Evolutionary conservation across 2,329 filamentous ascomycete species (phyloP), one percentile per base, ranked within the genome.

Genomic region (Fusarium newnesense): DNA sequence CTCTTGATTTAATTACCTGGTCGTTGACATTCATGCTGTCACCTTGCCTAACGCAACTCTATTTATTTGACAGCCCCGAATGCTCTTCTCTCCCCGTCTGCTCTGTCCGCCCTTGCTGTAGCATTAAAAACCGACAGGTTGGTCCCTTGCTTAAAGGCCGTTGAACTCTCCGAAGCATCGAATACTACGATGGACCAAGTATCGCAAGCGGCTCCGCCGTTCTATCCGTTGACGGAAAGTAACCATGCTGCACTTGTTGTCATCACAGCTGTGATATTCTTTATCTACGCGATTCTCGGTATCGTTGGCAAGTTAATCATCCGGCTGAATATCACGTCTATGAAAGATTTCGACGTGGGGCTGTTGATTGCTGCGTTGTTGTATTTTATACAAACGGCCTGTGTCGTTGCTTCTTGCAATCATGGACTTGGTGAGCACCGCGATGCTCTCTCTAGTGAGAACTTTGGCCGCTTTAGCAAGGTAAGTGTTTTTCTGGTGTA

Each of bases 241-340:
- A 69, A 77, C 43, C 75, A 77, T 57, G 67, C 69, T 9, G 75
- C 75, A 12, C 58, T 77, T 3, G 75, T 77, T 19, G 75, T 77
- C 21, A 66, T 76, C 9, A 67, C 75, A 0, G 67, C 75, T 1
- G 37, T 77, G 5, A 58, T 75, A 24, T 77, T 77, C 47, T 60
- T 75, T 9, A 64, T 75, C 21, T 77, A 77, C 30, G 72, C 75
- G 11, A 24, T 77, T 13, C 49, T 77, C 3, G 75, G 71, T 5
- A 73, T 75, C 2, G 11, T 75, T 9, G 69, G 67, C 2, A 77
- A 77, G 50, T 21, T 77, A 15, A 63, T 77, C 19, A 77, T 77
- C 26, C 75, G 75, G 11, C 43, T 77, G 30, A 77, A 77, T 26
- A 72, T 77, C 9, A 74, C 73, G 18, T 77, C 75, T 4, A 61